A percentile compares a stretch with the other conserved stretches of the same genome.
Evolutionary conservation across 441 rosid genomes (phyloP).

Genomic region (Aquilaria agallochum): DNA sequence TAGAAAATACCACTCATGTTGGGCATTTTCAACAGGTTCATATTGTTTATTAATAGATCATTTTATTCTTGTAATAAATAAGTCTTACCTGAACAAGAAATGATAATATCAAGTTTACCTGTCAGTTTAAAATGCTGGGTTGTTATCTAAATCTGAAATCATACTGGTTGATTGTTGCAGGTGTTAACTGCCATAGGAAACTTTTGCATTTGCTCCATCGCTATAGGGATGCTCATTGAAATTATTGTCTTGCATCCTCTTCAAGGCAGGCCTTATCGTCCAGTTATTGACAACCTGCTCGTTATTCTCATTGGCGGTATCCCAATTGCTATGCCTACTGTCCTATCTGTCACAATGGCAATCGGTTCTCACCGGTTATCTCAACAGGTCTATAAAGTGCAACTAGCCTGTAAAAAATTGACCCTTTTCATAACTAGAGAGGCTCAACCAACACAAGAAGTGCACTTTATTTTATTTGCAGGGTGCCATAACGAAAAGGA

Average conservation of each 20-base stretch:
- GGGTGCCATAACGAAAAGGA: conserved; percentile 72
- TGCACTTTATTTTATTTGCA: conserved; percentile 11
- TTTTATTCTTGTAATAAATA: not conserved
- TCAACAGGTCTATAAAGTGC: conserved; percentile 33
- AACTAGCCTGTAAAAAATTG: no score
- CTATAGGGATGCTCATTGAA: conserved; percentile 36
- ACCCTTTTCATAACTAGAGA: no score
- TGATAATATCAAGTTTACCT: not conserved
- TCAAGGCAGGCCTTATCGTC: conserved; percentile 30
- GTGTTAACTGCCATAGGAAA: conserved; percentile 41
- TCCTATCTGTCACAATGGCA: conserved; percentile 65
- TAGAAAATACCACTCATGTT: conserved; percentile 56
- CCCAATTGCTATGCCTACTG: conserved; percentile 71
- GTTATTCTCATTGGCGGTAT: conserved; percentile 55
- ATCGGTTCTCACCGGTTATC: conserved; percentile 58
- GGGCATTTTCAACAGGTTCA: conserved; percentile 66
- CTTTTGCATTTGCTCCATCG: conserved; percentile 37
- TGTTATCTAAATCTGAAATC: not conserved
- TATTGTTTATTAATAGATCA: conserved; percentile 2
- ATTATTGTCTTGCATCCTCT: conserved; percentile 29
- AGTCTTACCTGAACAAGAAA: not conserved
- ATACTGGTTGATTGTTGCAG: conserved; percentile 18
- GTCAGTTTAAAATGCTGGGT: no score
- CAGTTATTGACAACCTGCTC: conserved; percentile 43
- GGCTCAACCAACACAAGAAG: not conserved